Evolutionary conservation across 495 filamentous ascomycete species (phyloP).

Genomic region (Glonium stellatum): DNA sequence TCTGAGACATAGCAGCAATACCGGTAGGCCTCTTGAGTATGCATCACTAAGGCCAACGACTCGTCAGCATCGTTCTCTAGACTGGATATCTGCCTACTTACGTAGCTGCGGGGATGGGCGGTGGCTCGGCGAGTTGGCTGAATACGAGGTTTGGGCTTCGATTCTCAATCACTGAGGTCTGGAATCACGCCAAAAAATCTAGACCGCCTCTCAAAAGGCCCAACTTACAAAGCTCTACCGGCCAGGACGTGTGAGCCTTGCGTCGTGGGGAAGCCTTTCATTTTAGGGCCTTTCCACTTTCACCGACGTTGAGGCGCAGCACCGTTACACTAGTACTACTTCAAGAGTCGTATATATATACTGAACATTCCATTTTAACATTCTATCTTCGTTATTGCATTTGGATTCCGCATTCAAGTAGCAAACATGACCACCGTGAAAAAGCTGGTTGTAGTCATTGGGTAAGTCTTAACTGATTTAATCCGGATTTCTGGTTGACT

Average conservation of each 20-base stretch:
- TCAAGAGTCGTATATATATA: neutral
- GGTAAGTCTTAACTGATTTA: neutral
- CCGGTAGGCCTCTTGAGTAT: neutral
- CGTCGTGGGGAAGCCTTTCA: neutral
- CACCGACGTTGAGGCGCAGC: neutral
- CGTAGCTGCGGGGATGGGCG: neutral
- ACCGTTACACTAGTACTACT: neutral
- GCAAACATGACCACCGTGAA: neutral
- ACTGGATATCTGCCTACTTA: neutral
- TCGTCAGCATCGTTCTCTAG: neutral
- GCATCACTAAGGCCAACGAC: neutral
- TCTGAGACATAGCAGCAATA: neutral
- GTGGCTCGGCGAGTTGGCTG: neutral
- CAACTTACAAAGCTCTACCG: neutral
- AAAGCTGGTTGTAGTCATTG: slow-evolving; percentile 2
- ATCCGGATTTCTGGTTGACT: neutral
- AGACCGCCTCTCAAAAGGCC: neutral
- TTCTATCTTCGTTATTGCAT: neutral
- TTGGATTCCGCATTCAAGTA: neutral
- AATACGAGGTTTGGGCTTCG: neutral
- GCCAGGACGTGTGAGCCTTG: neutral
- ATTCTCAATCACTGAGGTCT: neutral
- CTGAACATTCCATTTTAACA: neutral
- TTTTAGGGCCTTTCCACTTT: neutral
- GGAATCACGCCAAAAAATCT: neutral